Evolutionary conservation across 2,329 filamentous ascomycete genomes (phyloP).

Genomic region (Polychaeton citri): DNA sequence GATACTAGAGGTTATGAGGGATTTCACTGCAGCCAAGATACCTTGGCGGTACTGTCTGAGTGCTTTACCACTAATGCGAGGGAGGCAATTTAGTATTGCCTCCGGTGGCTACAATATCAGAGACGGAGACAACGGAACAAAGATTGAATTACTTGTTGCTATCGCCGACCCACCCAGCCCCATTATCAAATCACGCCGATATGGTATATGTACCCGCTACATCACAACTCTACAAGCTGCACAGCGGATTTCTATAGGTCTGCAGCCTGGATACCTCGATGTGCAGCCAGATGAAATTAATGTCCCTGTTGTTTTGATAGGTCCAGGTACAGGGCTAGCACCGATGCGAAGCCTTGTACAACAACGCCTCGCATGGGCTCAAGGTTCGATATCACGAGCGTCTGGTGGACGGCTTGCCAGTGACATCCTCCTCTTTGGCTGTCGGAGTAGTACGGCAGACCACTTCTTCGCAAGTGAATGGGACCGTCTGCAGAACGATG

Average conservation of each 20-base stretch:
- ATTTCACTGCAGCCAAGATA: conserved; percentile 74
- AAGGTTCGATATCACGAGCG: conserved; percentile 3
- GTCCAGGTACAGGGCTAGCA: conserved; percentile 75
- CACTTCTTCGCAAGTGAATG: conserved; percentile 76
- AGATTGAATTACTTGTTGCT: conserved; percentile 22
- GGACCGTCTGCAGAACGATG: conserved; percentile 31
- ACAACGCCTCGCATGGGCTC: conserved; percentile 43
- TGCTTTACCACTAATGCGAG: conserved; percentile 69
- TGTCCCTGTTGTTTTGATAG: conserved; percentile 60
- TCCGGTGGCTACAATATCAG: conserved; percentile 42
- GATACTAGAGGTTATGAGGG: conserved; percentile 82
- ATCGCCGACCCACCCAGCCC: conserved; percentile 31
- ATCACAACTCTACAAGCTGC: conserved; percentile 50
- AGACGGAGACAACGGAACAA: conserved; percentile 5
- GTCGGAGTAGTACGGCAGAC: conserved; percentile 59
- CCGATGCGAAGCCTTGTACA: conserved; percentile 72
- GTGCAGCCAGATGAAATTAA: conserved; percentile 33
- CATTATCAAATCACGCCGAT: conserved; percentile 76
- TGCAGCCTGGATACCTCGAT: conserved; percentile 41
- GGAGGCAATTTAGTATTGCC: conserved; percentile 86
- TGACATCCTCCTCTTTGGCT: conserved; percentile 67
- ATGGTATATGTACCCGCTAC: conserved; percentile 85
- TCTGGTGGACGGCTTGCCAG: conserved; percentile 8
- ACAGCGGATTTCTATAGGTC: conserved; percentile 45
- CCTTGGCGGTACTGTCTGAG: conserved; percentile 60